A percentile compares a stretch with the other conserved stretches of the same genome.
These are phyloP conservation scores for Apiospora hydei DNA, from an alignment of 2,329 filamentous ascomycete species.

Conservation along the genomic window DNA sequence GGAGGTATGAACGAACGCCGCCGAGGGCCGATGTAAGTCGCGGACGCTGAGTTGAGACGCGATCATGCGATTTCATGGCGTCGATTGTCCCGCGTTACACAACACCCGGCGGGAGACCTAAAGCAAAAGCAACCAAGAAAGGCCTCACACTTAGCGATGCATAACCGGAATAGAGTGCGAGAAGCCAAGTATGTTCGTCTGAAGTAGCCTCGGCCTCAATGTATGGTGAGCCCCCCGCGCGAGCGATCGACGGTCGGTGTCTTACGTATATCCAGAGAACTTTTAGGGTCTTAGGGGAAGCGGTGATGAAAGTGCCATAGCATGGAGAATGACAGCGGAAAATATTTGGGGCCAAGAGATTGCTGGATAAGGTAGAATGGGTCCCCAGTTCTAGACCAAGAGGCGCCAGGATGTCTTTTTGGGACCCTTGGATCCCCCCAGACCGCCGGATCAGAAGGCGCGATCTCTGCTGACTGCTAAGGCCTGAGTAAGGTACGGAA, in stretches of 20 bases:
- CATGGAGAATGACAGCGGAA: conserved; percentile 3
- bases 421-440: background rate
- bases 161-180: background rate
- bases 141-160: background rate
- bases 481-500: background rate
- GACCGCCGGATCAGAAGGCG: conserved; percentile 8
- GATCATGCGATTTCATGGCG: conserved; percentile 10
- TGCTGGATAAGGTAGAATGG: background rate
- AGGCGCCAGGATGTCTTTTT: background rate
- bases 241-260: background rate
- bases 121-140: background rate
- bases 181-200: background rate
- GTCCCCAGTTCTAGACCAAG: background rate
- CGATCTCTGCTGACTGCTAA: background rate
- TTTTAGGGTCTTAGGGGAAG: conserved; percentile 7
- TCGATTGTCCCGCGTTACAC: background rate
- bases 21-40: conserved; percentile 22
- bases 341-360: conserved; percentile 9
- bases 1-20: conserved; percentile 40
- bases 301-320: background rate
- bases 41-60: background rate
- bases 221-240: background rate
- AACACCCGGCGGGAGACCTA: background rate
- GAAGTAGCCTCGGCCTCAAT: background rate
- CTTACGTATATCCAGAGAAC: background rate